phyloP scores from a whole-genome alignment of 257 asterid species.

The Jacaranda mimosifolia region DNA sequence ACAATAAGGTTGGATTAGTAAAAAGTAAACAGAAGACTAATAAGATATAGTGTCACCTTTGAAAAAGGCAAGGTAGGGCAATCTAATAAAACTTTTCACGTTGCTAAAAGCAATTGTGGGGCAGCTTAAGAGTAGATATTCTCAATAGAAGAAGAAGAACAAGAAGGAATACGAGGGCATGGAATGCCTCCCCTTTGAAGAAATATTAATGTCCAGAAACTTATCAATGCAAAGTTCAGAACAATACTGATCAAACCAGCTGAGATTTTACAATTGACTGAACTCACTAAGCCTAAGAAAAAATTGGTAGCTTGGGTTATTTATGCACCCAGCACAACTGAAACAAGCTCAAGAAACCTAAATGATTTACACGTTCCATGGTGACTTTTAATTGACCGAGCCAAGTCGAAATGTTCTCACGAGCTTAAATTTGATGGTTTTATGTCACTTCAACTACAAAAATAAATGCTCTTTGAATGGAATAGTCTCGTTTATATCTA shows the following conservation, averaged over 20 bases:
- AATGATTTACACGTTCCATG: neutral
- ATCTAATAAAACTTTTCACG: neutral
- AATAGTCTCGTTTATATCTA: neutral
- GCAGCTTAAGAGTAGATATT: neutral
- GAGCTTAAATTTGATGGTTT: neutral
- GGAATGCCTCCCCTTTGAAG: too few relatives aligned
- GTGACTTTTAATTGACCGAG: neutral
- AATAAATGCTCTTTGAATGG: neutral
- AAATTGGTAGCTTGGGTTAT: neutral
- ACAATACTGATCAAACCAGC: neutral
- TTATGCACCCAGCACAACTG: slow-evolving; percentile 15
- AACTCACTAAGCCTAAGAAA: neutral
- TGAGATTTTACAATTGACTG: neutral
- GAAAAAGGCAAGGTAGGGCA: neutral
- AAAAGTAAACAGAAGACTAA: neutral
- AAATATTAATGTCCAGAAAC: too few relatives aligned
- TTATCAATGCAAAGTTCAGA: neutral
- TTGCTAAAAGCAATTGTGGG: neutral
- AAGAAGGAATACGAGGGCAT: neutral
- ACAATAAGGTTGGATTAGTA: slow-evolving; percentile 13
- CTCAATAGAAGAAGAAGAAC: neutral
- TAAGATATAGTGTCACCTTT: slow-evolving; percentile 13
- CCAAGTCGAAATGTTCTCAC: neutral
- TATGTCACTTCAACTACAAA: slow-evolving; percentile 19
- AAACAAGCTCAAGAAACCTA: slow-evolving; percentile 10